Evolutionary conservation across 1,139 yeast species (phyloP), one percentile per base, ranked within the genome.

Genomic region (Lodderomyces orthopsilosis): DNA sequence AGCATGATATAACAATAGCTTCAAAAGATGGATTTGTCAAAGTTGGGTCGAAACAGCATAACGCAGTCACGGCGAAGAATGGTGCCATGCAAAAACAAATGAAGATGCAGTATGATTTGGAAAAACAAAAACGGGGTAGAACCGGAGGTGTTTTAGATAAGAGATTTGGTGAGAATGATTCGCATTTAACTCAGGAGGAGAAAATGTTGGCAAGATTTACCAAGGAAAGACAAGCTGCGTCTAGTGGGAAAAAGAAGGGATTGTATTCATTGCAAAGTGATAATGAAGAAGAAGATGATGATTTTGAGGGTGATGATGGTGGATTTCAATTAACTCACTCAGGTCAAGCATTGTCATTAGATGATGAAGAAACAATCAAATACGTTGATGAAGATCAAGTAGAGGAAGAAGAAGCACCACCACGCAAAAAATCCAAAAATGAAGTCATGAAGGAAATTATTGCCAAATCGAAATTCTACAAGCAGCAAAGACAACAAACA

Each of bases 361-460:
- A 65, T 36, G 76, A 67, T 12, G 79, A 69, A n/a, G 75, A 68
- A 1, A 53, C 51, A 14, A 54, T 57, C 9, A 61, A 54, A 12
- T 70, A 63, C 32, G 63, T 57, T 6, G 74, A 67, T 38, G 77
- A 66, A 37, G 77, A 70, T 41, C 53, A 54, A 22, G 41, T 57
- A 19, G 57, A 53, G 8, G 63, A 57, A 6, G 62, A 56, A 2
- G 73, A 61, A 4, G 54, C 49, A 19, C 70, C 74, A 6, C 70
- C 72, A 24, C 77, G 81, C 47, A 88, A 85, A 62, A 94, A 90
- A 67, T 79, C 93, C 24, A 91, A 93, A 60, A 87, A 89, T 37
- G 98, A 94, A 62, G 95, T 94, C 35, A 93, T 94, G 98, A 83
- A 88, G 56, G 99, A 94, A 63, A 80, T 94, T 44, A 93, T 94